Conservation (phyloP, 768 basidiomycete species). For the Pulveroboletus ravenelii region DNA sequence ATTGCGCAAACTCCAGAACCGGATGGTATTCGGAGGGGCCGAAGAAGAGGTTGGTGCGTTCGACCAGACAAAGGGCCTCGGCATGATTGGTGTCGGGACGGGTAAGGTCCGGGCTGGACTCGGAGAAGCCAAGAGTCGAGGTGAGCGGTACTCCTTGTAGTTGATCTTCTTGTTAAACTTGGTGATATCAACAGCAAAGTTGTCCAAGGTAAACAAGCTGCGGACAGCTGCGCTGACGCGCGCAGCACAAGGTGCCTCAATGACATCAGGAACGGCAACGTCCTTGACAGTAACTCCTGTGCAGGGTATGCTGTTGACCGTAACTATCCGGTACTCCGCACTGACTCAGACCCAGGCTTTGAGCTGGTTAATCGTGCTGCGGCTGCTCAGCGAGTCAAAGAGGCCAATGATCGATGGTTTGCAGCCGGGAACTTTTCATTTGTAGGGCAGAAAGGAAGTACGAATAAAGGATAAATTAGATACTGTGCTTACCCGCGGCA, state of each 20-base stretch:
- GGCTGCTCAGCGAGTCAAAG: conserved; percentile 82
- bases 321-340: background rate
- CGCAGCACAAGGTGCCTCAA: conserved; percentile 54
- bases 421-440: conserved; percentile 80
- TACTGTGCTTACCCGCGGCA: background rate
- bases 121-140: conserved; percentile 88
- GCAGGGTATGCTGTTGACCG: conserved; percentile 56
- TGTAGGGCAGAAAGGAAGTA: conserved; percentile 51
- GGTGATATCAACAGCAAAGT: conserved; percentile 61
- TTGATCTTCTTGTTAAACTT: background rate
- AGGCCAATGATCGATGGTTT: conserved; percentile 98
- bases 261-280: conserved; percentile 79
- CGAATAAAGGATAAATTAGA: conserved; percentile 18
- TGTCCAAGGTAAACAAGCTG: conserved; percentile 91
- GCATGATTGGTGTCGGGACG: conserved; percentile 87
- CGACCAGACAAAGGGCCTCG: conserved; percentile 96
- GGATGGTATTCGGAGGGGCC: conserved; percentile 91
- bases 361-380: conserved; percentile 92
- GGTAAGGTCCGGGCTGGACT: conserved; percentile 87
- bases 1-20: conserved; percentile 92
- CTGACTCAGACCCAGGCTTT: conserved; percentile 49
- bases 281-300: conserved; percentile 93
- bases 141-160: conserved; percentile 40
- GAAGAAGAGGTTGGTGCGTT: conserved; percentile 96
- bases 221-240: conserved; percentile 80